Evolutionary conservation across 2,329 filamentous ascomycete genomes (phyloP), one percentile per base, ranked within the genome.

Genomic region (Trichophaea hybrida): DNA sequence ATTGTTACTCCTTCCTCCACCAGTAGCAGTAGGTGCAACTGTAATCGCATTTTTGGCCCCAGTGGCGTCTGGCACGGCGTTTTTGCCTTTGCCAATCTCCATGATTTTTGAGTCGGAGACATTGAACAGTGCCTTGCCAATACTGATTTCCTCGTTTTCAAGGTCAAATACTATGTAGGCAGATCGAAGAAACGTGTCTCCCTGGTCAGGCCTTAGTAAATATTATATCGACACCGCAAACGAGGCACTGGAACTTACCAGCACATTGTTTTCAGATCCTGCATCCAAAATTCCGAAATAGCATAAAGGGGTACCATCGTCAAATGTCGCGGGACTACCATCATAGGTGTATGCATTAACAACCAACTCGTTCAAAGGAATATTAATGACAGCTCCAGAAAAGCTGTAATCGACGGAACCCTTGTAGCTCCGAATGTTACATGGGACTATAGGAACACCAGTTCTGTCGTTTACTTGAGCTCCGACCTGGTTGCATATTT

Each of bases 111-210:
- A 74, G 13, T 67, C 61, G 0, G 77, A 77, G 3, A 76, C 73
- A 68, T 85, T 80, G 71, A 81, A 83, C 55, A 76, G 78, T 15
- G 83, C 83, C 70, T 84, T 80, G 1, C 84, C 85, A 35, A 88
- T 72, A 1, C 81, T 83, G 65, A 88, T 82, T 71, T 85, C 76
- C 69, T 87, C 82, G 70, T 85, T 86, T 33, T 76, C 79, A 24
- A 88, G 74, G 69, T 88, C 84, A 69, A 86, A 88, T 8, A 89
- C 85, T 12, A 87, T 78, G 66, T 89, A 89, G 0, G 85, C 85
- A 38, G 82, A 84, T 52, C 85, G 77, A 58, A 89, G 74, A 70
- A 89, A 89, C 0, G 85, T 86, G 69, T 88, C 85, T 13, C 85
- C 85, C 33, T 89, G 5, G 6, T 32, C 12, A 32, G 5, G 4